A percentile compares a stretch with the other conserved stretches of the same genome.
phyloP scores from a whole-genome alignment of 116 monocot genomes.

The Zostera marina region DNA sequence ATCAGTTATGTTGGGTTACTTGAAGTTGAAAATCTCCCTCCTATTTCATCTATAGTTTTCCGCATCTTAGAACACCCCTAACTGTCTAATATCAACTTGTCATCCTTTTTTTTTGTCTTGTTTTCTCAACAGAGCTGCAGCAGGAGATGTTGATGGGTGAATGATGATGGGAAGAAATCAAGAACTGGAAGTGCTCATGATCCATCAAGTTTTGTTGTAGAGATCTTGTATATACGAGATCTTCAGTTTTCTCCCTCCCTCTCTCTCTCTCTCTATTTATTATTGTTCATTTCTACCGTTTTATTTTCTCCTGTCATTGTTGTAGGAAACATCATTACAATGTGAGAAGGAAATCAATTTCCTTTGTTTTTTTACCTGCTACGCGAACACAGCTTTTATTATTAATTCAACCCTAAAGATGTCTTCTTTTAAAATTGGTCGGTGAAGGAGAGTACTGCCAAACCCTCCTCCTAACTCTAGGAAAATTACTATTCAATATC shows the following conservation, averaged over 20 bases:
- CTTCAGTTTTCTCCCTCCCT: neutral
- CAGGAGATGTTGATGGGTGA: slow-evolving; percentile 17
- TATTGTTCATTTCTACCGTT: neutral
- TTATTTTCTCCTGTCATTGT: slow-evolving; percentile 11
- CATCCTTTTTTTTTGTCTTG: slow-evolving; percentile 1
- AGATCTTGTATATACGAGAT: slow-evolving; percentile 7
- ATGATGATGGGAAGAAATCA: slow-evolving; percentile 12
- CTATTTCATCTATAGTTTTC: neutral
- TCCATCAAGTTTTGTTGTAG: slow-evolving; percentile 16
- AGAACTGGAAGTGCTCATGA: neutral
- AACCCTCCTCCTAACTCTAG: too few relatives aligned
- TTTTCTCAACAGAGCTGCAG: slow-evolving; percentile 6
- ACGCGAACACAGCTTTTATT: too few relatives aligned
- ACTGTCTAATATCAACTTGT: neutral
- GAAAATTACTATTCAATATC: too few relatives aligned
- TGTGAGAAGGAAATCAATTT: slow-evolving; percentile 12
- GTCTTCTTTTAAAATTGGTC: too few relatives aligned
- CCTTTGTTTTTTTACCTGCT: slow-evolving; percentile 3
- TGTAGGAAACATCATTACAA: slow-evolving; percentile 27
- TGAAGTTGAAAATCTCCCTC: slow-evolving; percentile 4
- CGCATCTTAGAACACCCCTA: neutral
- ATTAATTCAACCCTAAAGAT: too few relatives aligned
- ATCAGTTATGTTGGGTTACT: slow-evolving; percentile 3
- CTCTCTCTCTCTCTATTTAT: slow-evolving; percentile 1
- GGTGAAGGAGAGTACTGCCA: too few relatives aligned